Conservation (phyloP, 2,329 filamentous ascomycete species). For the Onygena corvina region DNA sequence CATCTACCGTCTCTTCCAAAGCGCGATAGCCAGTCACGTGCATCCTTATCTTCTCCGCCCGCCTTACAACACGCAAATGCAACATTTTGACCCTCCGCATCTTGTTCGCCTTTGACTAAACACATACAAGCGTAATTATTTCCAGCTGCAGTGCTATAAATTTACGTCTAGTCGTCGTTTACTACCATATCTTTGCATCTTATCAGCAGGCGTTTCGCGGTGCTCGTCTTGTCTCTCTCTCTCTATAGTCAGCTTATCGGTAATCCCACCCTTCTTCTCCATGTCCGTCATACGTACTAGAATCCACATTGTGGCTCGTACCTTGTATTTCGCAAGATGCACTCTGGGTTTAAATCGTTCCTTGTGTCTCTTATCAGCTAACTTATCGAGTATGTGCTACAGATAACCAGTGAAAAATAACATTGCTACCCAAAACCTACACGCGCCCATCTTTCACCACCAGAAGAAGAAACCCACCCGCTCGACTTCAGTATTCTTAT, state of each 20-base stretch:
- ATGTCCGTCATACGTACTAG: too few species aligned
- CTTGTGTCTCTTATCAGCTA: neutral
- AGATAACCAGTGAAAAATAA: neutral
- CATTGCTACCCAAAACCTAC: neutral
- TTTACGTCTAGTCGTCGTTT: neutral
- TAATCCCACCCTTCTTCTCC: neutral
- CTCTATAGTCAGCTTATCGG: neutral
- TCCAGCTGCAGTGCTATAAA: neutral
- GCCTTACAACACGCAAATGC: neutral
- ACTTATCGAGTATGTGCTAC: neutral
- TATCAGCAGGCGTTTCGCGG: neutral
- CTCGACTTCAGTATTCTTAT: neutral
- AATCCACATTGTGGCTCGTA: too few species aligned
- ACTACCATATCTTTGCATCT: neutral
- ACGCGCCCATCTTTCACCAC: neutral
- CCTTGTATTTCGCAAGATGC: too few species aligned
- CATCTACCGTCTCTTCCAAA: too few species aligned
- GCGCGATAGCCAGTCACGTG: neutral
- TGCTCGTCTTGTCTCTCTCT: neutral
- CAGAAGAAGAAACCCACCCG: neutral
- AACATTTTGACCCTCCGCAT: neutral
- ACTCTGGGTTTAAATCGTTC: too few species aligned
- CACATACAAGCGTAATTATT: neutral
- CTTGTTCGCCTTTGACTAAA: neutral
- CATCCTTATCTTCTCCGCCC: neutral